Evolutionary conservation across 2,329 filamentous ascomycete genomes (phyloP), one percentile per base, ranked within the genome.

Genomic region (Aureobasidium sp.): DNA sequence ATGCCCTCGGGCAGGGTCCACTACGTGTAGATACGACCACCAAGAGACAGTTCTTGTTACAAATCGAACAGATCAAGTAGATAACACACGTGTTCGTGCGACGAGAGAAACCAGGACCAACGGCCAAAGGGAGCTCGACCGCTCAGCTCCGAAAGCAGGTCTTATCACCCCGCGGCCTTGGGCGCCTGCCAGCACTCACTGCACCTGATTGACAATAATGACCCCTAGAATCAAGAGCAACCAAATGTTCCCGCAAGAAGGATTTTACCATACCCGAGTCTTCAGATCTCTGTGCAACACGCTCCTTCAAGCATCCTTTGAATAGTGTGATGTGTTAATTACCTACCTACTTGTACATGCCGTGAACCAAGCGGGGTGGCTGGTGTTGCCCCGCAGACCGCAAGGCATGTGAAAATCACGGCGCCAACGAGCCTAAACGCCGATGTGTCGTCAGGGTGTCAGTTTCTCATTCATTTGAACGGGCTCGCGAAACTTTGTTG

Each of bases 121-220:
- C 52, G 52, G 52, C 37, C 36, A 22, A 36, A 55, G 37, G 51
- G 15, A 22, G 20, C n/a, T 12, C 53, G 41, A 36, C 41, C 53
- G 53, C 53, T 57, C 39, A 45, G n/a, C 53, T 57, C 53, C 53
- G 53, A 57, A 34, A 39, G 53, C 37, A 41, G 17, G 25, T 57
- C 53, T 45, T 57, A 57, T 47, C 53, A 45, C 53, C 53, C 53
- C 53, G 39, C 52, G 25, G 37, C 27, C 45, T 17, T 36, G 53
- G 29, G 31, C 17, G 20, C 20, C 37, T 27, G 27, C n/a, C 29
- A 22, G 36, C 29, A 49, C 22, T 36, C n/a, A n/a, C 36, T 34
- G 22, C 22, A 25, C 22, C 22, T 25, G 20, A 42, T 29, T 29
- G 29, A 29, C 29, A 8, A 29, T 29, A 8, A 29, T 29, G 29